A percentile compares a stretch with the other conserved stretches of the same genome.
Evolutionary conservation across 495 filamentous ascomycete species (phyloP).

Genomic region (Mycothermus thermophilus): DNA sequence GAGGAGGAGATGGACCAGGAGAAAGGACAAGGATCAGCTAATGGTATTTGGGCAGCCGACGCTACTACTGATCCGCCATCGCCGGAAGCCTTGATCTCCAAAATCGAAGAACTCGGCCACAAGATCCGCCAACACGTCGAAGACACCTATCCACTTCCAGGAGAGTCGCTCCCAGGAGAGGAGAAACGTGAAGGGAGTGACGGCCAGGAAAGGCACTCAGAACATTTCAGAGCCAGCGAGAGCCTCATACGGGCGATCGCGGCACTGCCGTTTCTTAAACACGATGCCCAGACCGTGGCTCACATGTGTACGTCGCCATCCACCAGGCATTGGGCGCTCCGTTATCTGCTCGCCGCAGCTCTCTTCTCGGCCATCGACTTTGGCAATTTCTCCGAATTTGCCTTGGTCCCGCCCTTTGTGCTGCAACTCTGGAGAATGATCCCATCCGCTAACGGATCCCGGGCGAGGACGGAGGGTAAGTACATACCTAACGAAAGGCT

Average conservation of each 20-base stretch:
- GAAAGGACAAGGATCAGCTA: too few species aligned
- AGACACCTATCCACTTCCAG: neutral
- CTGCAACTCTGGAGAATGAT: neutral
- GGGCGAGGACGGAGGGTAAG: neutral
- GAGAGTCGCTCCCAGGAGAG: too few species aligned
- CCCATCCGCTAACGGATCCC: neutral
- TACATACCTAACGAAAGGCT: neutral
- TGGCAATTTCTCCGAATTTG: neutral
- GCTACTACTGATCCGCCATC: too few species aligned
- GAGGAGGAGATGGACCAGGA: too few species aligned
- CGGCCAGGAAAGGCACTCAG: too few species aligned
- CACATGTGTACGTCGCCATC: neutral
- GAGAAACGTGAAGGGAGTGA: too few species aligned
- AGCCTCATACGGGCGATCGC: neutral
- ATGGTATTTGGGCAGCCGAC: too few species aligned
- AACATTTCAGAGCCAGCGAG: too few species aligned
- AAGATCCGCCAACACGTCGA: neutral
- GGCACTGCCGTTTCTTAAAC: neutral
- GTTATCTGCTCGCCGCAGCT: neutral
- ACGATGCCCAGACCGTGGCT: constrained; percentile 1
- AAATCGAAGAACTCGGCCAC: neutral
- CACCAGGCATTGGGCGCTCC: neutral
- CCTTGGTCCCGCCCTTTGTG: neutral
- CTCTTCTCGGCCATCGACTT: constrained; percentile 1
- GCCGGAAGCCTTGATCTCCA: neutral